Conservation (phyloP, 495 filamentous ascomycete species). For the Aspergillus ostianus region DNA sequence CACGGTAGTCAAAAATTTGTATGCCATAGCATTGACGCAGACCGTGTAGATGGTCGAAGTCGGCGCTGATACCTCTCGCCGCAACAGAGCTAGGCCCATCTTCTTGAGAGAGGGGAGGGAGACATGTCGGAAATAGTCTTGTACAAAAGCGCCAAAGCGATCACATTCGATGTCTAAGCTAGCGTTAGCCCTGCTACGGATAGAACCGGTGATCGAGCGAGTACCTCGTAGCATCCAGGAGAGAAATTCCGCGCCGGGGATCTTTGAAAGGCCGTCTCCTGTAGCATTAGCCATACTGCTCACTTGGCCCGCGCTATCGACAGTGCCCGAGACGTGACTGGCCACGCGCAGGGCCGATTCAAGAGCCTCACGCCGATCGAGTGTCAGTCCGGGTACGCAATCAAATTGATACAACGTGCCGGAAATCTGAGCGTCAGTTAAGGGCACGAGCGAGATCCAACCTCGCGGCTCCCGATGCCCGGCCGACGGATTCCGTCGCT, state of each 20-base stretch:
- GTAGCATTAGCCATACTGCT: background rate
- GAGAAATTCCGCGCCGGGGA: constrained; percentile 17
- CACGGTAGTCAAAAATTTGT: constrained; percentile 21
- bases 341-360: constrained; percentile 15
- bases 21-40: constrained; percentile 21
- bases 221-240: constrained; percentile 28
- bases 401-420: constrained; percentile 10
- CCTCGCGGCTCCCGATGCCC: background rate
- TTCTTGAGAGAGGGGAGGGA: constrained; percentile 15
- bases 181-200: background rate
- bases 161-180: constrained; percentile 19
- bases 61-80: constrained; percentile 5
- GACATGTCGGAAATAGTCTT: constrained; percentile 25
- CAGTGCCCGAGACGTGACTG: constrained; percentile 1
- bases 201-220: background rate
- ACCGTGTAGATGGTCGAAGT: constrained; percentile 18
- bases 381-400: constrained; percentile 6
- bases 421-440: constrained; percentile 13
- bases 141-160: constrained; percentile 20
- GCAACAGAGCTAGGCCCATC: constrained; percentile 20
- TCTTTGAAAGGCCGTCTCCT: background rate
- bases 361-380: constrained; percentile 11
- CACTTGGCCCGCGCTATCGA: background rate
- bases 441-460: background rate
- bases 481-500: background rate